Base-by-base conservation (phyloP, 2,329 filamentous ascomycete genomes). In the Verticillium dahliae region DNA sequence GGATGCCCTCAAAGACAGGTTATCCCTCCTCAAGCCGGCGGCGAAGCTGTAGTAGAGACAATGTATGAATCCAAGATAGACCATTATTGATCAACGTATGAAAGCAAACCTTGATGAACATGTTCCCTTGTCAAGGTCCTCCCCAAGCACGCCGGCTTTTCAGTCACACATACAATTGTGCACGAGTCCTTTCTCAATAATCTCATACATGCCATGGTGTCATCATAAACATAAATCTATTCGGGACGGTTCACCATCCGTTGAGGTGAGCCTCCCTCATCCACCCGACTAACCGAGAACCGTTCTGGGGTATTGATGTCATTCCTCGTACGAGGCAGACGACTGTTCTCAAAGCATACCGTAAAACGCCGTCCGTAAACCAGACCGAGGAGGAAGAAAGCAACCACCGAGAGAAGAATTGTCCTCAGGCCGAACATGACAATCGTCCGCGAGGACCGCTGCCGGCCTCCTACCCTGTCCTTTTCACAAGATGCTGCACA, bases 1-100 rank as follows among this genome's bases (percentile, higher is more conserved):
- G 71, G 81, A 85, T 62, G 81, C 88, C 4, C 77, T 93, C 65
- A 81, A 76, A 69, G 84, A 86, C 69, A 85, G 83, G 63, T 78
- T 82, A 59, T 73, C 80, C 33, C 76, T 91, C 58, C 77, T 87
- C 64, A 77, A 78, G 59, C 76, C 82, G 5, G 74, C 80, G 62
- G 81, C 85, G 66, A 90, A 89, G 77, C 73, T 89, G 70, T 89
- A 27, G 27, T 27, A 78, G 71, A 50, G 2, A 22, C 22, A 6
- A 18, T n/a, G n/a, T 22, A 11, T 50, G 13, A 18, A 50, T 4
- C 45, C n/a, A 27, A 50, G 45, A 13, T 9, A 4, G n/a, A 18
- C 7, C n/a, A 18, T 6, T 2, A 27, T 50, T 11, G 45, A 27
- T 27, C 27, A 27, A 27, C 4, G 27, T 27, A 27, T 27, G 27